A percentile compares a stretch with the other conserved stretches of the same genome.
Conservation (phyloP, 2,329 filamentous ascomycete species). For the Ophiocordyceps unilateralis region DNA sequence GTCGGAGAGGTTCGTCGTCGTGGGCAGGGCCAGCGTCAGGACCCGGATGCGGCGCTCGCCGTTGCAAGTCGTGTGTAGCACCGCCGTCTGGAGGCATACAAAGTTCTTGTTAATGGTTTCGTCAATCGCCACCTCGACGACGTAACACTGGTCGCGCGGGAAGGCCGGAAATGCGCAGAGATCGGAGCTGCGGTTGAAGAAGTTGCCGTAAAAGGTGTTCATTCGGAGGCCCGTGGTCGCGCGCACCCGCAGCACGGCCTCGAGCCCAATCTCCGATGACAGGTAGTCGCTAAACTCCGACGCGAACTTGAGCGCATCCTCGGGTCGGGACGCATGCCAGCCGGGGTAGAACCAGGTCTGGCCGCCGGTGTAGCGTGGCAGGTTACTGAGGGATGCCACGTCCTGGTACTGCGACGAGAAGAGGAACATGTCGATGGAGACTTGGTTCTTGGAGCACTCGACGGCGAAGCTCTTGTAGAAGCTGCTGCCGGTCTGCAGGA, state of each 20-base stretch:
- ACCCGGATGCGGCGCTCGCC: constrained; percentile 91
- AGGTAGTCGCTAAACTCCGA: constrained; percentile 93
- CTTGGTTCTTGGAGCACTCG: constrained; percentile 96
- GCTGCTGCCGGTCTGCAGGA: constrained; percentile 82
- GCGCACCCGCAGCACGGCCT: constrained; percentile 87
- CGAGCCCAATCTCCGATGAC: constrained; percentile 89
- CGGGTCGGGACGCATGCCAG: constrained; percentile 84
- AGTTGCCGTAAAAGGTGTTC: constrained; percentile 98
- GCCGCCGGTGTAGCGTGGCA: constrained; percentile 89
- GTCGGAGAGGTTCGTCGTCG: constrained; percentile 77
- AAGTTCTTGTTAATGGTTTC: constrained; percentile 84
- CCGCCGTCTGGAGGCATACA: constrained; percentile 83
- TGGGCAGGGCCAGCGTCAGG: constrained; percentile 81
- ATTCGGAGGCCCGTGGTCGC: constrained; percentile 90
- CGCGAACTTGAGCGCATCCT: constrained; percentile 96
- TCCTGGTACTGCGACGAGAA: constrained; percentile 96
- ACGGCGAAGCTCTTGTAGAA: constrained; percentile 99
- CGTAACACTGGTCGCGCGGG: constrained; percentile 91
- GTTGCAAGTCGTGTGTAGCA: constrained; percentile 94
- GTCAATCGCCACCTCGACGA: constrained; percentile 95
- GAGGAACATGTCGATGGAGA: constrained; percentile 96
- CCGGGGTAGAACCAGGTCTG: constrained; percentile 98
- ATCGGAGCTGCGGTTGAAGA: constrained; percentile 96
- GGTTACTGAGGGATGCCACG: constrained; percentile 86
- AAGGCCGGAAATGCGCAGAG: constrained; percentile 96